A percentile compares a stretch with the other conserved stretches of the same genome.
Evolutionary conservation across 129 eudicot genomes (phyloP).

Genomic region (Apium graveolens): DNA sequence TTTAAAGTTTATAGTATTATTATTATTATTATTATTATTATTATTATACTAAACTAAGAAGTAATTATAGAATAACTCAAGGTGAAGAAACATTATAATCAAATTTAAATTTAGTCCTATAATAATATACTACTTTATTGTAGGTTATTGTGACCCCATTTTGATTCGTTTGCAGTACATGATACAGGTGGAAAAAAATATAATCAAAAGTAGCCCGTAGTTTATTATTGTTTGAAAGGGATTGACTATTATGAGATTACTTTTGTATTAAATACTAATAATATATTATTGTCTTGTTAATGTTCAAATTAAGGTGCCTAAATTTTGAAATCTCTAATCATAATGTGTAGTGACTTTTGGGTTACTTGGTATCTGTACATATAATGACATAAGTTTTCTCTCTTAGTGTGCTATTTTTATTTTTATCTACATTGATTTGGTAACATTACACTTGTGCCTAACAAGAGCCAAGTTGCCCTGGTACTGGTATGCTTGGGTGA

Average conservation of each 20-base stretch:
- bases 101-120: neutral
- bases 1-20: too few relatives aligned
- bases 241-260: neutral
- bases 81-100: neutral
- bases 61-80: too few relatives aligned
- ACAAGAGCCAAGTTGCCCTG: neutral
- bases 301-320: slow-evolving; percentile 2
- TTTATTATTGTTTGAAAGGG: neutral
- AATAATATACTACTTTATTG: neutral
- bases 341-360: neutral
- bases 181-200: too few relatives aligned
- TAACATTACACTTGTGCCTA: neutral
- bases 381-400: neutral
- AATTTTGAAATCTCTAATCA: neutral
- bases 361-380: neutral
- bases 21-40: too few relatives aligned
- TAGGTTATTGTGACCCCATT: neutral
- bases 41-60: too few relatives aligned
- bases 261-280: neutral
- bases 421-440: neutral
- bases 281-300: neutral
- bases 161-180: too few relatives aligned
- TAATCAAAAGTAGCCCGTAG: neutral
- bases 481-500: too few relatives aligned
- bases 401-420: neutral